Percentiles rank a stretch among this genome's conserved stretches.
These are phyloP conservation scores for Trichosanthes cucumerina DNA, from an alignment of 306 rosid species.

Conservation along the genomic window DNA sequence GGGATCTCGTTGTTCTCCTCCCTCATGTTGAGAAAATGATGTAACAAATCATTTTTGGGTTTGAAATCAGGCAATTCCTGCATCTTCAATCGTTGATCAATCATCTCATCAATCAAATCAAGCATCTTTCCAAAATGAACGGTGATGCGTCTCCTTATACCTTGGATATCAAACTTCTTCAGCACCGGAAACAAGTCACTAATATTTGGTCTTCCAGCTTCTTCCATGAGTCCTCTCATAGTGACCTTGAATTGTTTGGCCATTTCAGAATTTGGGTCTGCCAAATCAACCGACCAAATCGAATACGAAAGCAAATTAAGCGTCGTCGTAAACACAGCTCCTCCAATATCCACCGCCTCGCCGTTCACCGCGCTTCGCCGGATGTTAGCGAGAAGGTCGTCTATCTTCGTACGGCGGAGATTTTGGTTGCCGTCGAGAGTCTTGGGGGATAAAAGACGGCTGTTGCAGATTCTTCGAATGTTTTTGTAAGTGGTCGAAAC, in stretches of 20 bases:
- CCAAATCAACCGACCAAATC: slow-evolving; percentile 27
- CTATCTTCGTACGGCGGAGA: slow-evolving; percentile 12
- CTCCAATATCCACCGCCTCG: slow-evolving; percentile 33
- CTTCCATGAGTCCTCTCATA: slow-evolving; percentile 32
- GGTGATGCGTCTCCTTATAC: slow-evolving; percentile 33
- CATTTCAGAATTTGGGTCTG: background rate
- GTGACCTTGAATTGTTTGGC: background rate
- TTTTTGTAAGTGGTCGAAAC: slow-evolving; percentile 26
- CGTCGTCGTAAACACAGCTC: slow-evolving; percentile 25
- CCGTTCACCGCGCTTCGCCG: background rate
- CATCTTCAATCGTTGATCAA: slow-evolving; percentile 26
- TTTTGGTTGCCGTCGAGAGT: slow-evolving; percentile 24
- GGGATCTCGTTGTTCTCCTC: background rate
- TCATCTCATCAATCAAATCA: slow-evolving; percentile 29
- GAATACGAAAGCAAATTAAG: slow-evolving; percentile 35
- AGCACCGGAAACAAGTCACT: slow-evolving; percentile 44
- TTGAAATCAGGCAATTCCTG: background rate
- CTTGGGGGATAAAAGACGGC: slow-evolving; percentile 19
- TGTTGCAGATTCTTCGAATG: slow-evolving; percentile 28
- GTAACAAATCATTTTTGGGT: background rate
- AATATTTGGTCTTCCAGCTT: slow-evolving; percentile 35
- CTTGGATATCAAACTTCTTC: slow-evolving; percentile 41
- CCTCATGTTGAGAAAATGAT: background rate
- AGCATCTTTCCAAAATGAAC: slow-evolving; percentile 42
- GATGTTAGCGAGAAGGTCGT: background rate